These are phyloP conservation scores for Nicotiana paniculata DNA, from an alignment of 257 asterid genomes.

Conservation along the genomic window DNA sequence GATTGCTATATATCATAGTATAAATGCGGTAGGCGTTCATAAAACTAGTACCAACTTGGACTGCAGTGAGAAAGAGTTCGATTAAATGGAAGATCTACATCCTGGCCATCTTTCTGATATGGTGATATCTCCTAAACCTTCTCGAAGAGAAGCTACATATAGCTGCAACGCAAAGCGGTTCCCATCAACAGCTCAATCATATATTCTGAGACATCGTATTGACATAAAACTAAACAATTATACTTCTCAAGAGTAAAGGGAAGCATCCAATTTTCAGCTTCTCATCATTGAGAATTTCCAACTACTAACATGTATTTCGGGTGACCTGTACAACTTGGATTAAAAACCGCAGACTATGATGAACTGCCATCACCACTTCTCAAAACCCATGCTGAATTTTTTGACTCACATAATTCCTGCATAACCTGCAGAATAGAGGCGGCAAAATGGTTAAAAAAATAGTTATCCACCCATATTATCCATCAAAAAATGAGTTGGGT, in stretches of 20 bases:
- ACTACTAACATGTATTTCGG: not conserved
- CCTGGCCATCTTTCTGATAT: not conserved
- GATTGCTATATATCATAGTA: not conserved
- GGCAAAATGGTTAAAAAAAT: no score
- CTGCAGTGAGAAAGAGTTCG: not conserved
- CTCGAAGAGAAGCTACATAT: not conserved
- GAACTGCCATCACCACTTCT: conserved; percentile 46
- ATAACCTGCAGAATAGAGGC: conserved; percentile 47
- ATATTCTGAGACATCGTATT: not conserved
- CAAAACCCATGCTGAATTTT: conserved; percentile 62
- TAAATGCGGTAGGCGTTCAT: not conserved
- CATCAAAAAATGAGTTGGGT: no score
- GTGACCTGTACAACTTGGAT: conserved; percentile 1
- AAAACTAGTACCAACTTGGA: not conserved
- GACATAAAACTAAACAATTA: not conserved
- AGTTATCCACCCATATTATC: no score
- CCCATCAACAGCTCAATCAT: not conserved
- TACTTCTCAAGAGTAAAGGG: not conserved
- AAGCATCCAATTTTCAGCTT: not conserved
- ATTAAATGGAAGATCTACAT: not conserved
- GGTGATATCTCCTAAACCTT: not conserved
- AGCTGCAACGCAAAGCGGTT: not conserved
- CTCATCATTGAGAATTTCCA: not conserved
- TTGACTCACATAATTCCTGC: conserved; percentile 50
- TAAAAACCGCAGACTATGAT: not conserved